Evolutionary conservation across 2,329 filamentous ascomycete species (phyloP), one percentile per base, ranked within the genome.

Genomic region (Curvularia verruculosa): DNA sequence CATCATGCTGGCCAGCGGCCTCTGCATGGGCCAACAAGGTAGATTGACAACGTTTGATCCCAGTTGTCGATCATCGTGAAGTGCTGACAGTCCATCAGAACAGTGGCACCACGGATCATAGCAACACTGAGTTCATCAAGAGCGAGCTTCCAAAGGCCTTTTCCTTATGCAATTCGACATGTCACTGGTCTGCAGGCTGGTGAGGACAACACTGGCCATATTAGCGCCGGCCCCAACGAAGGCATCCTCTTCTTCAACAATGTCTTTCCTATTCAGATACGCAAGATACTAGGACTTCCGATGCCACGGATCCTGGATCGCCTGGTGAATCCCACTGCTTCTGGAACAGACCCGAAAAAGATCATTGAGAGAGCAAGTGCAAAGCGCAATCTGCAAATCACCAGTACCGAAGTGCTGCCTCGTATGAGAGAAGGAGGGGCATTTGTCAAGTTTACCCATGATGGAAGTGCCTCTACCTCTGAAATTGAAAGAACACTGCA

Each of bases 221-320:
- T 98, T 65, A 81, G 84, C n/a, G 84, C 90, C 10, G 83, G 82
- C 2, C 79, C 88, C 1, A 89, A 93, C 66, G 91, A 98, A 78
- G 88, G 89, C 0, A 87, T 98, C 44, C 77, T 97, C 6, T 99
- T 96, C 79, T 88, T 98, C 70, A 92, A 96, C 73, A 96, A 95
- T 77, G 84, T 98, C 48, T 96, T 96, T 59, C 94, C 94, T 0
- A 81, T 95, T 26, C 90, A 87, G 66, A 82, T 96, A 31, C 83
- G 85, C 67, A 89, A 86, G 81, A 71, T 87, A 2, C 75, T 86
- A 23, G 79, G 83, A 10, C 71, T 87, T 2, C 81, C 86, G 24
- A 65, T 85, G 23, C 80, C 83, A 28, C 75, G 80, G 5, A 67
- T 85, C 3, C 67, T 87, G 50, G 81, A 81, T 63, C 77, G 78